These are phyloP conservation scores for Akanthomyces uredinophilus DNA, from an alignment of 2,329 filamentous ascomycete genomes.

Conservation along the genomic window DNA sequence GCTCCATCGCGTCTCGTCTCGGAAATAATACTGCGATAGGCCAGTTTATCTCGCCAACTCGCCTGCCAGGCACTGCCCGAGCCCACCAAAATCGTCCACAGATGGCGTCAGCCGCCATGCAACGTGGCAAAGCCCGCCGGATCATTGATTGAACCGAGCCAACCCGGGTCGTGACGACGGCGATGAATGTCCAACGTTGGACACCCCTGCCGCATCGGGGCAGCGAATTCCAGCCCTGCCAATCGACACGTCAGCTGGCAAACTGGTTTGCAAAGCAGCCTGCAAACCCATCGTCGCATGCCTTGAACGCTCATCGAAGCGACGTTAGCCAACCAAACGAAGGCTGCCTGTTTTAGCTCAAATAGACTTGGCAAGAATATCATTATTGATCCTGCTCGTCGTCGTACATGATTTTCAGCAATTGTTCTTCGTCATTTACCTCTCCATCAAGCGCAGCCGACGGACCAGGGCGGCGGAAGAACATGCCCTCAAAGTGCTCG, in stretches of 20 bases:
- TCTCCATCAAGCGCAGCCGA: constrained; percentile 25
- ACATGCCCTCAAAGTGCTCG: constrained; percentile 23
- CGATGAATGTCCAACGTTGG: not conserved
- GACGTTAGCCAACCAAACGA: no score
- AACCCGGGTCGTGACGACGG: constrained; percentile 2
- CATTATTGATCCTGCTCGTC: no score
- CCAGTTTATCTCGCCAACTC: not conserved
- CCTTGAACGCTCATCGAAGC: no score
- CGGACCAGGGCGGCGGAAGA: constrained; percentile 22
- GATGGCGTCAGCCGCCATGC: constrained; percentile 6
- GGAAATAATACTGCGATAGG: not conserved
- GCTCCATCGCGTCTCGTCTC: not conserved
- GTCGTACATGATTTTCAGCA: not conserved
- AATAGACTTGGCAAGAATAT: no score
- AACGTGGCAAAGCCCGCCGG: not conserved
- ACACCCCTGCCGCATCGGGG: not conserved
- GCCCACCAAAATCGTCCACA: not conserved
- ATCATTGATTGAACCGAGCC: not conserved
- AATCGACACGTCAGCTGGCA: no score
- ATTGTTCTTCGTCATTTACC: not conserved
- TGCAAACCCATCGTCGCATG: not conserved
- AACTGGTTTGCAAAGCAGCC: not conserved
- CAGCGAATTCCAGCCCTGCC: not conserved
- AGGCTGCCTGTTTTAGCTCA: no score
- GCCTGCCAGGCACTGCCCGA: not conserved